A percentile compares a stretch with the other conserved stretches of the same genome.
Conservation (phyloP, 192 early-diverging fungal genomes). For the Coemansia sp. region DNA sequence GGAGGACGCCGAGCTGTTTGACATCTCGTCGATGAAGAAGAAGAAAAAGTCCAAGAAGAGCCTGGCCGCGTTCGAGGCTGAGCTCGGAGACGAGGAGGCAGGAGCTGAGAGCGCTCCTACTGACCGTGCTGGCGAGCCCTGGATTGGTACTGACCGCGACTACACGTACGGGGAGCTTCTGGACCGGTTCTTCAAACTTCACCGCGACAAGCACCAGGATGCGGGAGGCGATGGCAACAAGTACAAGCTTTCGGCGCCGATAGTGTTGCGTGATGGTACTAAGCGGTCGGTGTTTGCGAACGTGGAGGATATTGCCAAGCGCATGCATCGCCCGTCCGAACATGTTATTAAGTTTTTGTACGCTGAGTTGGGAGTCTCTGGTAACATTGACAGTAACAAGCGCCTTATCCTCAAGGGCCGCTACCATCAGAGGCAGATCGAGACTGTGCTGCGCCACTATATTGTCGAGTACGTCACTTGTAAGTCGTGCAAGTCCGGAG, state of each 20-base stretch:
- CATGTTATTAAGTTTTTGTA: constrained; percentile 98
- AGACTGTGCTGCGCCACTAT: constrained; percentile 95
- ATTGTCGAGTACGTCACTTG: constrained; percentile 99
- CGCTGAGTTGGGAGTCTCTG: constrained; percentile 98
- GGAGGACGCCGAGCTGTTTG: constrained; percentile 43
- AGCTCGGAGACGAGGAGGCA: constrained; percentile 67
- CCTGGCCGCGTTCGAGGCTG: constrained; percentile 87
- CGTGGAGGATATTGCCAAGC: constrained; percentile 90
- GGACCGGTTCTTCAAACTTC: constrained; percentile 85
- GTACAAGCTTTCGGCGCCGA: constrained; percentile 94
- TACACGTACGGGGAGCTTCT: constrained; percentile 94
- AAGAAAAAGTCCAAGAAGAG: constrained; percentile 76
- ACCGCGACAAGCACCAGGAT: constrained; percentile 94
- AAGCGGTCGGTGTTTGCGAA: constrained; percentile 98
- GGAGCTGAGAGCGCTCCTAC: constrained; percentile 45
- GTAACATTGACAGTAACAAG: constrained; percentile 90
- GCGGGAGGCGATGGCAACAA: constrained; percentile 90
- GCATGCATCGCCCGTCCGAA: constrained; percentile 94
- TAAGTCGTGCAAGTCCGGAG: constrained; percentile 97
- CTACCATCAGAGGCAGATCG: constrained; percentile 99
- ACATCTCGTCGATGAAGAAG: constrained; percentile 58
- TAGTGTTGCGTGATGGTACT: constrained; percentile 88
- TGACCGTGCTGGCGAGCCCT: constrained; percentile 68
- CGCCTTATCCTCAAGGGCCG: constrained; percentile 95
- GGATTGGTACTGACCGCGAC: constrained; percentile 89